Base-by-base conservation (phyloP, 306 rosid species). In the Pachyrhizus erosus region DNA sequence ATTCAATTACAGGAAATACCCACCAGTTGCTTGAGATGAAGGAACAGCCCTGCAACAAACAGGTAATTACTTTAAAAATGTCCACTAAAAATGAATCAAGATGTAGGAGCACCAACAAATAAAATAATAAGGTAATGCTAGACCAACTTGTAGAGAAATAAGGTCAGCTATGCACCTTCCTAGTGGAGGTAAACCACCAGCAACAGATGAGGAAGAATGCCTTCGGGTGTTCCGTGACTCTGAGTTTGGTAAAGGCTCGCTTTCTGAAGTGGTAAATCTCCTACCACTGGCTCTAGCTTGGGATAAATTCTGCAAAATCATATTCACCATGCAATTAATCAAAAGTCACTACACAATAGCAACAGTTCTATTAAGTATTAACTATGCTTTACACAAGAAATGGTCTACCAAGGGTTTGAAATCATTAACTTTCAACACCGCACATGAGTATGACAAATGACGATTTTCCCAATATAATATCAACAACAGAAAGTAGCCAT, bases 161-260 rank as follows among this genome's bases (percentile, higher is more conserved):
- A 73, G 66, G 70, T 79, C 34, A 34, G 76, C 10, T 67, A 79
- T 68, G 79, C 76, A 96, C 99, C 99, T 96, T 92, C 97, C 98
- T 15, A 91, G 87, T 20, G 99, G 99, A 75, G 98, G 99, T 60
- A 96, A 89, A 84, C 99, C 98, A 49, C 97, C 93, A 4, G 87
- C 97, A 85, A 96, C 97, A 88, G 98, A 90, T 54, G 99, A 94
- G 17, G 98, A 90, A 67, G 97, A 95, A 83, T 97, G 97, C 79
- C 99, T 91, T 49, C 98, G 89, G 77, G 64, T 43, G 84, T 87
- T 93, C 73, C 94, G 88, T 71, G 96, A 87, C 24, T 96, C 99
- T 5, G 90, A 57, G 87, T 83, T 91, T 58, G 98, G 88, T 82
- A 93, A 75, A 55, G 96, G 73, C 87, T 93, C 99, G 24, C 91